A percentile compares a stretch with the other conserved stretches of the same genome.
These are phyloP conservation scores for Neonectria coccinea DNA, from an alignment of 2,329 filamentous ascomycete species.

Conservation along the genomic window DNA sequence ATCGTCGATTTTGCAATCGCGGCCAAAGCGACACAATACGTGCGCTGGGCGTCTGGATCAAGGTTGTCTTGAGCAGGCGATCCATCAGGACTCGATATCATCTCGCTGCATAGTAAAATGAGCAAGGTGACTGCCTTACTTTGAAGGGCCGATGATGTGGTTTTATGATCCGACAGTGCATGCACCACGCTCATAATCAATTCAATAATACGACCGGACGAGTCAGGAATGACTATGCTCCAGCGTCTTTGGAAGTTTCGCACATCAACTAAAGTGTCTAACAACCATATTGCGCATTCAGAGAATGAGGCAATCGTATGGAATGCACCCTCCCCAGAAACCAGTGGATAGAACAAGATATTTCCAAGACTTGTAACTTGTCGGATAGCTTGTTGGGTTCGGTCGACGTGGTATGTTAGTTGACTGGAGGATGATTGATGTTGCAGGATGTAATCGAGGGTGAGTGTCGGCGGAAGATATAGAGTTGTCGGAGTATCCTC, in stretches of 20 bases:
- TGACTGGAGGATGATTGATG: conserved; percentile 39
- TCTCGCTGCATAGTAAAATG: conserved; percentile 57
- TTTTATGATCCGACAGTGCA: conserved; percentile 32
- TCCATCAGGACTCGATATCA: conserved; percentile 49
- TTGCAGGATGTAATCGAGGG: conserved; percentile 52
- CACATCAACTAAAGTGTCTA: conserved; percentile 61
- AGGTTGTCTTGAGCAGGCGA: conserved; percentile 46
- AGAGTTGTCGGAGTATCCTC: conserved; percentile 46
- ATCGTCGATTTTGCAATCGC: conserved; percentile 53
- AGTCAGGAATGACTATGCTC: conserved; percentile 46
- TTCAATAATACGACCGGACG: conserved; percentile 53
- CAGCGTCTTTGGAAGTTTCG: conserved; percentile 55
- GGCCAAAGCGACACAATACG: conserved; percentile 54
- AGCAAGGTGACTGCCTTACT: conserved; percentile 55
- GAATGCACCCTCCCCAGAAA: conserved; percentile 50
- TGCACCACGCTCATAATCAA: conserved; percentile 51
- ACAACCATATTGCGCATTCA: conserved; percentile 60
- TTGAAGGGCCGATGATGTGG: conserved; percentile 38
- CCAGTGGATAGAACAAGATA: conserved; percentile 57
- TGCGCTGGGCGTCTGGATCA: conserved; percentile 47
- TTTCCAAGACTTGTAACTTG: conserved; percentile 60
- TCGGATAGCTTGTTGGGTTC: conserved; percentile 58
- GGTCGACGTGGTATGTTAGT: conserved; percentile 55
- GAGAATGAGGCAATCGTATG: conserved; percentile 50
- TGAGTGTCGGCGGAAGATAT: conserved; percentile 54